These are phyloP conservation scores for Cardamine occulta DNA, from an alignment of 345 rosid genomes.

Conservation along the genomic window DNA sequence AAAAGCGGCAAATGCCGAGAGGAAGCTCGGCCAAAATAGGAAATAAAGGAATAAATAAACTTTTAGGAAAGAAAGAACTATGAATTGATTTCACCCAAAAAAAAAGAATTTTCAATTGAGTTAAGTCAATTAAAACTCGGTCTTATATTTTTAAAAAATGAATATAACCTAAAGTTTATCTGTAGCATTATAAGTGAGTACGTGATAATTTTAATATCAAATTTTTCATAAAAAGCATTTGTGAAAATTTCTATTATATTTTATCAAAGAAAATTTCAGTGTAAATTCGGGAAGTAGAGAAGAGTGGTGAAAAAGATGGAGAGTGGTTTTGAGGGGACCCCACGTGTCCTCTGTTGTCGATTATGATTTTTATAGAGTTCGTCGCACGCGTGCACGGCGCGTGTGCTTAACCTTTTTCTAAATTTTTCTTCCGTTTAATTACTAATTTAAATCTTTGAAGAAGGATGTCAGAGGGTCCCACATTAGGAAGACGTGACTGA, in stretches of 20 bases:
- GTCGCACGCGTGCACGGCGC: conserved; percentile 48
- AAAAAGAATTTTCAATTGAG: background rate
- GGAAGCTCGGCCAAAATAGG: conserved; percentile 20
- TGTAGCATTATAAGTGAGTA: background rate
- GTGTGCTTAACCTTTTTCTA: conserved; percentile 42
- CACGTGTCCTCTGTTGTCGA: conserved; percentile 43
- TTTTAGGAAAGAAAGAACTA: background rate
- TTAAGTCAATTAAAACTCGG: conserved; percentile 7
- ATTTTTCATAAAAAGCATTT: background rate
- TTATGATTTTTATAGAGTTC: conserved; percentile 18
- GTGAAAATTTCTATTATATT: background rate
- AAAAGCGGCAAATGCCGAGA: conserved; percentile 8
- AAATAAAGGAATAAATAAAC: background rate
- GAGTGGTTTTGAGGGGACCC: conserved; percentile 43
- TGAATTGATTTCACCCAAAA: background rate
- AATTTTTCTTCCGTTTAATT: background rate
- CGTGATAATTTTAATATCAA: background rate
- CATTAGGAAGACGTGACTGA: background rate
- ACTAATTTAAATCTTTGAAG: conserved; percentile 6
- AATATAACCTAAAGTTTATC: background rate
- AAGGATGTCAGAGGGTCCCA: conserved; percentile 48
- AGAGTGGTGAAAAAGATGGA: conserved; percentile 13
- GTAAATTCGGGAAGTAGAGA: conserved; percentile 6
- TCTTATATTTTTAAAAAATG: background rate
- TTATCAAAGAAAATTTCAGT: no score